Conservation (phyloP, 441 rosid species). For the Cnidoscolus chayamansa region DNA sequence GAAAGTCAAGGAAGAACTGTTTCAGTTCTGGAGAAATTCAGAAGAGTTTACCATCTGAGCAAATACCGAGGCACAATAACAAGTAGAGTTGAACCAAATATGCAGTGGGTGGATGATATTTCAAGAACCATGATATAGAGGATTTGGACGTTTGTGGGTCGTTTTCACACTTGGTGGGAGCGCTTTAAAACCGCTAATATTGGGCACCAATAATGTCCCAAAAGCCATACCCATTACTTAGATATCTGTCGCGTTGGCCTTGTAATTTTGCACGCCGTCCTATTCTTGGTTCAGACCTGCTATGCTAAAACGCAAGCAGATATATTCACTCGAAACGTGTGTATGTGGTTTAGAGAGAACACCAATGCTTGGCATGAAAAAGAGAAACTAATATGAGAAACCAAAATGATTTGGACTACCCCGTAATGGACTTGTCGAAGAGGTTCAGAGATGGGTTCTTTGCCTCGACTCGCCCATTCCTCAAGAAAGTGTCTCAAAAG, state of each 20-base stretch:
- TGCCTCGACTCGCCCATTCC: constrained; percentile 1
- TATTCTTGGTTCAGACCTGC: neutral
- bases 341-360: no score
- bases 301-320: neutral
- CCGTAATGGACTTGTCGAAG: neutral
- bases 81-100: neutral
- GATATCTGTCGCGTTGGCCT: no score
- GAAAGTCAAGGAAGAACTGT: neutral
- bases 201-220: constrained; percentile 3
- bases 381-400: no score
- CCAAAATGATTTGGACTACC: no score
- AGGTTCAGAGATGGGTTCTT: constrained; percentile 6
- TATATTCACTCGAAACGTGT: no score
- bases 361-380: neutral
- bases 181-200: neutral
- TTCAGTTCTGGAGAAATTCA: no score
- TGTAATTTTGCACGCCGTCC: neutral
- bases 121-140: neutral
- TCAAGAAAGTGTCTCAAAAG: neutral
- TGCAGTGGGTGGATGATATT: no score
- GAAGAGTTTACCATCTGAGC: neutral
- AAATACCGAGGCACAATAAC: no score
- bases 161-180: neutral
- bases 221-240: neutral
- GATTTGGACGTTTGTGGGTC: constrained; percentile 6